These are phyloP conservation scores for Thelonectria rubi DNA, from an alignment of 2,329 filamentous ascomycete species.

Conservation along the genomic window DNA sequence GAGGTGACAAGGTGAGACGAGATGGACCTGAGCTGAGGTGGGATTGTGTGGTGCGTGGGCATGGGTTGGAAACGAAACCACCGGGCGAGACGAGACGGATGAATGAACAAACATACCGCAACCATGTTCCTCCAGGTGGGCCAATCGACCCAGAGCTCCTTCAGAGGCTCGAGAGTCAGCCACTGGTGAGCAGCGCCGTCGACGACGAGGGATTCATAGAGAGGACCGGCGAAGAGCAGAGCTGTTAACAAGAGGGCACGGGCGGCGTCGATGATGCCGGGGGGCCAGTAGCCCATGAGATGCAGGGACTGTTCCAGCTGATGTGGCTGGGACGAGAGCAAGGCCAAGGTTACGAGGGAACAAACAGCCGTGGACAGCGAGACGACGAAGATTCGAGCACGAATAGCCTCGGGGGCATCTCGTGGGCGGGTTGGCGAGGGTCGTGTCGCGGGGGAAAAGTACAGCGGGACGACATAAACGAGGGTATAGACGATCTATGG, in stretches of 20 bases:
- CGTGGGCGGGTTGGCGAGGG: conserved; percentile 82
- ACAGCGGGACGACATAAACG: conserved; percentile 90
- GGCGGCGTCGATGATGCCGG: conserved; percentile 70
- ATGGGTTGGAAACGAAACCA: conserved; percentile 23
- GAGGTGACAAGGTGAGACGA: conserved; percentile 26
- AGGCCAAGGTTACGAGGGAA: conserved; percentile 68
- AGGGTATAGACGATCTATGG: conserved; percentile 78
- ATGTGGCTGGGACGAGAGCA: conserved; percentile 65
- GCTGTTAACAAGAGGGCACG: conserved; percentile 75
- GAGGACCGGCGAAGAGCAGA: conserved; percentile 82
- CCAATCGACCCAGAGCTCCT: conserved; percentile 75
- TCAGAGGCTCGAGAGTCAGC: conserved; percentile 63
- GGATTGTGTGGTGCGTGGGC: conserved; percentile 24
- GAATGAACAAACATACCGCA: conserved; percentile 66
- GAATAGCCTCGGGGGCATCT: conserved; percentile 90
- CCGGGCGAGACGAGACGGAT: background rate
- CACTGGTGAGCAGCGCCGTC: conserved; percentile 76
- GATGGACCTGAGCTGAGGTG: conserved; percentile 13
- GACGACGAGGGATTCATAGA: conserved; percentile 81
- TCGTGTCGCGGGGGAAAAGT: conserved; percentile 80
- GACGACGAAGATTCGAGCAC: conserved; percentile 83
- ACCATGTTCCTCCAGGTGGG: conserved; percentile 87
- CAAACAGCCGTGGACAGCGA: conserved; percentile 77
- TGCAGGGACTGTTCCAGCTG: conserved; percentile 64
- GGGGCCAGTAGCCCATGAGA: conserved; percentile 83